These are phyloP conservation scores for Lunularia cruciata DNA, from an alignment of 225 moss, liverwort and hornwort genomes.

Conservation along the genomic window DNA sequence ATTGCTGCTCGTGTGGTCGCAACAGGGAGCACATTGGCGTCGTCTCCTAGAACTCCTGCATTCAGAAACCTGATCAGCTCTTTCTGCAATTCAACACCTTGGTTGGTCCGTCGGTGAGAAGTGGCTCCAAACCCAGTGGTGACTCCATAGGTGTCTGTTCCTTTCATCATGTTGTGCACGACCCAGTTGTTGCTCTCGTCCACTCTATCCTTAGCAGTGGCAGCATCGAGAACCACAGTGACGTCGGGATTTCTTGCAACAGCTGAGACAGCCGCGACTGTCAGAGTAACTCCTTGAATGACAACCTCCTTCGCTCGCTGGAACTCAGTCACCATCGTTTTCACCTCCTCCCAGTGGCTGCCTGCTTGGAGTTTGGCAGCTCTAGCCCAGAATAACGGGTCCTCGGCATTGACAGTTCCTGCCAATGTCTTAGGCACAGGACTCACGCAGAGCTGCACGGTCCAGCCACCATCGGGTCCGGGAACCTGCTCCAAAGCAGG, in stretches of 20 bases:
- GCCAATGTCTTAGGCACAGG: neutral
- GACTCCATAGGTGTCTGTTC: constrained; percentile 36
- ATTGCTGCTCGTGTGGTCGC: constrained; percentile 26
- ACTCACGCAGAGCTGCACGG: constrained; percentile 6
- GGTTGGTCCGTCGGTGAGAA: constrained; percentile 32
- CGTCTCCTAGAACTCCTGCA: constrained; percentile 24
- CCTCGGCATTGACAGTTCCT: neutral
- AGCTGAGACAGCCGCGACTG: constrained; percentile 24
- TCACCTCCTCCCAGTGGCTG: constrained; percentile 40
- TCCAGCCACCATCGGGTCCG: neutral
- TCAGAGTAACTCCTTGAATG: constrained; percentile 30
- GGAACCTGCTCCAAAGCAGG: neutral
- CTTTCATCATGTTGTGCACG: constrained; percentile 27
- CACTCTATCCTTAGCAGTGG: constrained; percentile 25
- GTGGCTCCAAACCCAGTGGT: constrained; percentile 39
- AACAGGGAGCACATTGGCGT: constrained; percentile 13
- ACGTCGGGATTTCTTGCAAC: constrained; percentile 26
- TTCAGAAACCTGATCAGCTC: constrained; percentile 38
- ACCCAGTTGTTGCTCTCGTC: constrained; percentile 41
- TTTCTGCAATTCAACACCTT: constrained; percentile 24
- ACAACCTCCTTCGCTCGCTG: constrained; percentile 30
- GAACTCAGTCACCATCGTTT: constrained; percentile 27
- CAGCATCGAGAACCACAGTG: constrained; percentile 25
- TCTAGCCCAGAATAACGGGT: constrained; percentile 27
- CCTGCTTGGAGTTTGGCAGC: constrained; percentile 4